Base-by-base conservation (phyloP, 306 rosid genomes). In the Cucurbita ficifolia region DNA sequence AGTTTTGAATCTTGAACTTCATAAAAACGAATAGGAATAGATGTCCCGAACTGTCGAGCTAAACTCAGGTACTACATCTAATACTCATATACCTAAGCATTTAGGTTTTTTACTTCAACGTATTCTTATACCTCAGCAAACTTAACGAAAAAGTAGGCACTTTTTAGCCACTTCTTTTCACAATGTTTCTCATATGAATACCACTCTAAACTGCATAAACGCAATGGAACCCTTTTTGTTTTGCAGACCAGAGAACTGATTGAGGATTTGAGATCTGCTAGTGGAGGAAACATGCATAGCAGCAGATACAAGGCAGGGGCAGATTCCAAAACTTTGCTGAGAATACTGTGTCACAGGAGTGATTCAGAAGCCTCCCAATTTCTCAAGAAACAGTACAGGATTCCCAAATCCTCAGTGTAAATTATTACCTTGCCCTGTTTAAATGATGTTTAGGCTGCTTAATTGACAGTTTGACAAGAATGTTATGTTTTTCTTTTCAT, bases 321-420 rank as follows among this genome's bases (percentile, higher is more conserved):
- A 77, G 96, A 94, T 84, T 81, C 92, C 14, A 87, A 91, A 81
- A 94, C 98, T 9, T 78, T 90, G 19, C 51, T 94, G 76, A 88
- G 97, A 87, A 82, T 90, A 81, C 77, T 94, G 38, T 91, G 97
- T 78, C 98, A 94, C 62, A 84, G 98, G 76, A 79, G 83, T 76
- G 97, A 91, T 76, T 79, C 96, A 42, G 98, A 89, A 74, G 98
- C 98, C 65, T 89, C 97, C 48, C 96, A 85, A 40, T 94, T 94
- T 79, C 86, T 94, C 50, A 94, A 90, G 91, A 94, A 91, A 83
- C 98, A 94, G 83, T 94, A 75, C 90, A 94, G 87, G 82, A 87
- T 94, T 35, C 98, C 97, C 1, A 90, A 85, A 70, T 89, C 98
- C 45, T 79, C 87, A 18, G 86, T 83, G 35, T 93, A 93, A 86